Base-by-base conservation (phyloP, 805 yeast genomes). In the Saccharomycopsis guyanensis region DNA sequence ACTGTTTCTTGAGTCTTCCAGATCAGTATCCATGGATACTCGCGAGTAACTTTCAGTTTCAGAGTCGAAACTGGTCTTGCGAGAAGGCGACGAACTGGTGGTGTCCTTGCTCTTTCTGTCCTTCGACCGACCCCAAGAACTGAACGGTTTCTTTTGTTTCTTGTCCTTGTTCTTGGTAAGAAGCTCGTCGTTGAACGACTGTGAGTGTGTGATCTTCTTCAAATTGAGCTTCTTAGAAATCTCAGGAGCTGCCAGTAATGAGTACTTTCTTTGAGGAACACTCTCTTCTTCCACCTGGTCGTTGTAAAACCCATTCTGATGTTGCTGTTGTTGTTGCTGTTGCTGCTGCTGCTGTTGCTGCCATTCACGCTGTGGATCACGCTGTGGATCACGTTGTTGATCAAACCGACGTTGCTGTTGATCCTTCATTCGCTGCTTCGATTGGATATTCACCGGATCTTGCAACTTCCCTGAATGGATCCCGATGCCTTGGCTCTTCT, bases 301-400 rank as follows among this genome's bases (percentile, higher is more conserved):
- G 6, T n/a, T 4, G 15, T 7, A 7, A 19, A 19, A 13, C 10
- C 10, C 27, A 16, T 43, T 38, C n/a, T 45, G 40, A 13, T 46
- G 46, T 31, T 51, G 45, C 22, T 50, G 52, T 23, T 46, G 49
- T 20, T 43, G 41, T 36, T 36, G 47, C 22, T 43, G 45, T 31
- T 44, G 45, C 18, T 43, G 51, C 33, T 41, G 47, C 23, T 45
- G 47, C 27, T 42, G 45, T 15, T 42, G 36, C 31, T 42, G 45
- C 6, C 19, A 40, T 33, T 29, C 37, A 49, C 50, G 39, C 47
- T 42, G 35, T 40, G 24, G 24, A 19, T 37, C 25, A 16, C 39
- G 36, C 13, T 39, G 43, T 13, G 37, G 43, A 12, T 59, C 63
- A 24, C 58, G 61, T 41, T 60, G 61, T 8, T 5, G 20, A 15